Evolutionary conservation across 306 rosid genomes (phyloP), one percentile per base, ranked within the genome.

Genomic region (Rosa rugosa): DNA sequence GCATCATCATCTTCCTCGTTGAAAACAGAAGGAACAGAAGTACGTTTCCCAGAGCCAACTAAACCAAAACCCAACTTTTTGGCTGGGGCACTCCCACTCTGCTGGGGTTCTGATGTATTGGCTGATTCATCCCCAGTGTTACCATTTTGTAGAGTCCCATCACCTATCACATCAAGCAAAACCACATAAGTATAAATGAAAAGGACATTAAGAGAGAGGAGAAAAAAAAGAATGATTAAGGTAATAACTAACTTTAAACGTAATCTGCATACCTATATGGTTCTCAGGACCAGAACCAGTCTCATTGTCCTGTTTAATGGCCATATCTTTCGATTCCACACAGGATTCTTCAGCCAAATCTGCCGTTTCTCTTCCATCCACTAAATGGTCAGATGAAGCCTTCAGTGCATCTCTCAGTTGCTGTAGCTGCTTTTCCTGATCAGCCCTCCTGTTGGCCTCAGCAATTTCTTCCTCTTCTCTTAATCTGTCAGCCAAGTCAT

Each of bases 21-120:
- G 86, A 96, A 96, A 82, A 90, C 96, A 54, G 99, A 96, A 70
- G 93, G 93, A 36, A 93, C 98, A 68, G 97, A 75, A 27, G 99
- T 84, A 75, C 99, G 94, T 87, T 91, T 96, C 65, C 99, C 99
- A 41, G 99, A 96, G 36, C 98, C 99, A 75, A 96, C 87, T 59
- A 96, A 82, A 79, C 99, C 99, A 77, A 96, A 96, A 74, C 98
- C 99, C 86, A 96, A 87, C 87, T 91, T 96, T 84, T 91, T 96
- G 44, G 88, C 79, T 60, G 97, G 92, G 80, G 85, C 90, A 79
- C 83, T 84, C 60, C 87, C 96, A 85, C 89, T 76, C 71, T 89
- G 89, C 46, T 83, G 91, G 16, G 86, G n/a, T 82, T 95, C 99
- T 77, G 94, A 82, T 36, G 81, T 83, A 53, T 81, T 83, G 69